Evolutionary conservation across 164 flowering plant species (phyloP).

Genomic region (Saururus chinensis): DNA sequence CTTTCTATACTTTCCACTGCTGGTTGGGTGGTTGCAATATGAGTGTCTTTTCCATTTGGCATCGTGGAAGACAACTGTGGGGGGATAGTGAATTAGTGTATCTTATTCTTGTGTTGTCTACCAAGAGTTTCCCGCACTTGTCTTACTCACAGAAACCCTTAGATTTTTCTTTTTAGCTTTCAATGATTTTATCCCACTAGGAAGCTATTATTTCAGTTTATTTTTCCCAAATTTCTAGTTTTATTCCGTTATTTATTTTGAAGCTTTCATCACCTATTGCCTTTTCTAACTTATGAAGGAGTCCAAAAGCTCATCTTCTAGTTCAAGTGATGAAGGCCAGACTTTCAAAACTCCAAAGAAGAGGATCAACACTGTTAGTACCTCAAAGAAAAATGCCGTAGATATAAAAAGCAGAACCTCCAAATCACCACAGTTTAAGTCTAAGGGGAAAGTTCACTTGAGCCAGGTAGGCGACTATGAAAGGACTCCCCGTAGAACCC

Average conservation of each 20-base stretch:
- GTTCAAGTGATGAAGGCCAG: slow-evolving; percentile 82
- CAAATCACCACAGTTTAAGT: background rate
- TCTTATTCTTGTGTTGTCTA: too few relatives aligned
- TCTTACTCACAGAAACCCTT: too few relatives aligned
- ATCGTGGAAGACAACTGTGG: too few relatives aligned
- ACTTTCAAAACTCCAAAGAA: slow-evolving; percentile 19
- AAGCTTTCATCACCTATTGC: background rate
- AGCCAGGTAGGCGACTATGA: slow-evolving; percentile 3
- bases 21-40: too few relatives aligned
- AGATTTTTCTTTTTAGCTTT: too few relatives aligned
- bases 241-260: too few relatives aligned
- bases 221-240: background rate
- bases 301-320: slow-evolving; percentile 47
- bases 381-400: slow-evolving; percentile 13
- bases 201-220: background rate
- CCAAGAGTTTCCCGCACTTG: too few relatives aligned
- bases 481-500: slow-evolving; percentile 14
- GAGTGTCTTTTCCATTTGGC: too few relatives aligned
- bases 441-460: background rate
- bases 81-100: too few relatives aligned
- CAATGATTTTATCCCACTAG: too few relatives aligned
- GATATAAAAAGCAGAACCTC: slow-evolving; percentile 1
- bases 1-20: too few relatives aligned
- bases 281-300: slow-evolving; percentile 35
- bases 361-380: slow-evolving; percentile 12